Percentiles rank a stretch among this genome's conserved stretches.
These are phyloP conservation scores for Bassia scoparia DNA, from an alignment of 148 eudicot species.

Conservation along the genomic window DNA sequence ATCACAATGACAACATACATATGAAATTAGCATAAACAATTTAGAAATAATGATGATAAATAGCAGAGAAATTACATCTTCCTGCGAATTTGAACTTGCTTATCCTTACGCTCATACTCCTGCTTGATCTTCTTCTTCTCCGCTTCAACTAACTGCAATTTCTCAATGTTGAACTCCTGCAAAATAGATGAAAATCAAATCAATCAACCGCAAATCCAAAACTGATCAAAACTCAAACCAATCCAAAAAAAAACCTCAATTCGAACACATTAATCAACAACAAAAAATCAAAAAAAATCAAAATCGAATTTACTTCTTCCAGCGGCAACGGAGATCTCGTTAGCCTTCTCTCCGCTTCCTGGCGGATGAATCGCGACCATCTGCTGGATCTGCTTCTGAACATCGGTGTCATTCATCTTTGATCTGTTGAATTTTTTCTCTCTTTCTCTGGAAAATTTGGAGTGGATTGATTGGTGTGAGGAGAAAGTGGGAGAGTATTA, in stretches of 20 bases:
- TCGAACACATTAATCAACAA: background rate
- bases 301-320: conserved; percentile 41
- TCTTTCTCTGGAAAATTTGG: background rate
- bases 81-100: conserved; percentile 68
- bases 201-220: background rate
- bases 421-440: conserved; percentile 17
- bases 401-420: conserved; percentile 76
- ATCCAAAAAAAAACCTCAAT: too few species aligned
- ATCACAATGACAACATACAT: background rate
- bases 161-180: conserved; percentile 87
- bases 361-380: conserved; percentile 87
- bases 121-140: conserved; percentile 91
- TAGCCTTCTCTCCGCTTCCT: conserved; percentile 88
- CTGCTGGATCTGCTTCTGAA: conserved; percentile 87
- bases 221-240: background rate
- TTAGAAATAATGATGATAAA: background rate
- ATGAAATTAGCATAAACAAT: too few species aligned
- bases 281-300: background rate
- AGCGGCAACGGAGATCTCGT: conserved; percentile 84
- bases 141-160: conserved; percentile 82
- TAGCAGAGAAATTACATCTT: conserved; percentile 51
- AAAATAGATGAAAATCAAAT: background rate
- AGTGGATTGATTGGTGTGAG: background rate
- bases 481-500: background rate
- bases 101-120: conserved; percentile 83